These are phyloP conservation scores for Didymella glomerata DNA, from an alignment of 2,329 filamentous ascomycete genomes.

Conservation along the genomic window DNA sequence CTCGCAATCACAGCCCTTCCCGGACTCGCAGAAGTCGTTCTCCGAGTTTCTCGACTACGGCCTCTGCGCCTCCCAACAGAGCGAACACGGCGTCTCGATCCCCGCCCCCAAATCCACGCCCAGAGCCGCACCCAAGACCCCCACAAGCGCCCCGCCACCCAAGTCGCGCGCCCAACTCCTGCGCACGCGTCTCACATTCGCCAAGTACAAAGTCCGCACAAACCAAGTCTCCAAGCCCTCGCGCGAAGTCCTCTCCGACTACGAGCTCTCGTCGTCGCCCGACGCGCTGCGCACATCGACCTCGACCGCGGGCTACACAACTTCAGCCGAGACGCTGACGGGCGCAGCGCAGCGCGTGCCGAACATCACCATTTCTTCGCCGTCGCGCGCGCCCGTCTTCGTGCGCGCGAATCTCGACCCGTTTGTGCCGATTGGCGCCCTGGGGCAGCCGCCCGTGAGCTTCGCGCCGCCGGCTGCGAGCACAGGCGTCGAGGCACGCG, in stretches of 20 bases:
- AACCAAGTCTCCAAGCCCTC: conserved; percentile 71
- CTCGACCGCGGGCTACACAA: conserved; percentile 26
- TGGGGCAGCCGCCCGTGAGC: conserved; percentile 52
- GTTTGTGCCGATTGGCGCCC: conserved; percentile 39
- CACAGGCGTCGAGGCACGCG: conserved; percentile 51
- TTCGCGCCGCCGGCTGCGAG: conserved; percentile 35
- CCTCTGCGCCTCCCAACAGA: conserved; percentile 53
- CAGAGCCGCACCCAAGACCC: conserved; percentile 7
- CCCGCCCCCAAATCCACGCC: conserved; percentile 11
- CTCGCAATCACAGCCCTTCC: conserved; percentile 28
- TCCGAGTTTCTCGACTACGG: conserved; percentile 60
- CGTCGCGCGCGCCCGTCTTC: conserved; percentile 34
- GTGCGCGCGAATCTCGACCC: conserved; percentile 46
- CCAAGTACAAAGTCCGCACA: conserved; percentile 77
- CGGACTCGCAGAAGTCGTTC: conserved; percentile 52
- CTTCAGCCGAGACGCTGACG: conserved; percentile 17
- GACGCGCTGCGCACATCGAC: conserved; percentile 21
- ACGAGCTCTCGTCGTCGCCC: conserved; percentile 34
- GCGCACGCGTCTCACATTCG: conserved; percentile 73
- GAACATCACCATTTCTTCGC: conserved; percentile 44
- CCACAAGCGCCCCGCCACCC: conserved; percentile 19
- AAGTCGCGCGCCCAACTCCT: conserved; percentile 70
- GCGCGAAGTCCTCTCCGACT: conserved; percentile 63
- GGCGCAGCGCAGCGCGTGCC: conserved; percentile 24
- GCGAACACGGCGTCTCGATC: conserved; percentile 28